Conservation (phyloP, 805 yeast species). For the Wickerhamiella qilinensis region DNA sequence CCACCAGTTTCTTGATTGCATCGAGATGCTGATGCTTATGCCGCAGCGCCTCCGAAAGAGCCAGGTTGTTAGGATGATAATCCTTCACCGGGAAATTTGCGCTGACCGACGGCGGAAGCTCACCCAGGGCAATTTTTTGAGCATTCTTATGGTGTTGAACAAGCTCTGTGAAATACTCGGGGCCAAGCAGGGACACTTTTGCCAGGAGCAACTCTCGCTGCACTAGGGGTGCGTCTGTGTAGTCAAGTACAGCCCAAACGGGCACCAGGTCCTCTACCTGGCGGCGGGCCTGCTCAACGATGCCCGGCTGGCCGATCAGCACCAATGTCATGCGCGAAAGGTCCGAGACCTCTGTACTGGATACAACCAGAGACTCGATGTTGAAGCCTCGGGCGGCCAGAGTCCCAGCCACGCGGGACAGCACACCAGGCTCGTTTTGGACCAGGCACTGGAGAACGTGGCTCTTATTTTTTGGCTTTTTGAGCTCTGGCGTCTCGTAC, state of each 20-base stretch:
- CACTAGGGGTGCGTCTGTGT: conserved; percentile 77
- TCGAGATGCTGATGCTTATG: conserved; percentile 81
- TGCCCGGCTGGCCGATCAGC: conserved; percentile 84
- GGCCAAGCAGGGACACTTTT: conserved; percentile 83
- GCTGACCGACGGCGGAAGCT: conserved; percentile 19
- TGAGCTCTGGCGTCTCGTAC: conserved; percentile 67
- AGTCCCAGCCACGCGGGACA: conserved; percentile 83
- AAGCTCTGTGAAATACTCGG: conserved; percentile 94
- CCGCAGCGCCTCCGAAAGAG: conserved; percentile 84
- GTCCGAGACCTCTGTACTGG: conserved; percentile 91
- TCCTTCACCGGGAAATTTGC: conserved; percentile 22
- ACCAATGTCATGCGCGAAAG: conserved; percentile 95
- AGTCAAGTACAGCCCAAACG: conserved; percentile 93
- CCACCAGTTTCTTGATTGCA: conserved; percentile 63
- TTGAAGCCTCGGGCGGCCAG: conserved; percentile 97
- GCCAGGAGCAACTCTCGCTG: conserved; percentile 83
- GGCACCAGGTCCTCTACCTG: conserved; percentile 97
- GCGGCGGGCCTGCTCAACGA: conserved; percentile 94
- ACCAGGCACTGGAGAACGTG: conserved; percentile 94
- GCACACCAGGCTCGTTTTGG: conserved; percentile 97
- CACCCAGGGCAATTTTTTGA: conserved; percentile 23
- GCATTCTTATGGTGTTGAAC: conserved; percentile 59
- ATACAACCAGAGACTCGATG: conserved; percentile 92
- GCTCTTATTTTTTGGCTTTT: conserved; percentile 47
- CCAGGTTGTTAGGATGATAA: conserved; percentile 78